Evolutionary conservation across 495 filamentous ascomycete species (phyloP).

Genomic region (Penicillium alfredii): DNA sequence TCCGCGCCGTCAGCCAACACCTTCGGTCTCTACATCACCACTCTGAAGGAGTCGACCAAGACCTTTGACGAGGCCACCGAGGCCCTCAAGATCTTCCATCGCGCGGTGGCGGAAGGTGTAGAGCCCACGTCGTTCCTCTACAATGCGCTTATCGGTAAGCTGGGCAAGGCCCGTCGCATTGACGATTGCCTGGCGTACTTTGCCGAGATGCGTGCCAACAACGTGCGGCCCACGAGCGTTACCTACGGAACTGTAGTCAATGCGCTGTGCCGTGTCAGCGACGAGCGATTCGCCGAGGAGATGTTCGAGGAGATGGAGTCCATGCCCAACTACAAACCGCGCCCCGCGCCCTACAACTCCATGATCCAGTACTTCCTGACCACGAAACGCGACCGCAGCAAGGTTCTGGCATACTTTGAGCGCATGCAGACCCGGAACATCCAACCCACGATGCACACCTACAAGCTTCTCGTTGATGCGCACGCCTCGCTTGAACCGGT

Average conservation of each 20-base stretch:
- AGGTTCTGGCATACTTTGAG: slow-evolving; percentile 93
- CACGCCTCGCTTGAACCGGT: slow-evolving; percentile 90
- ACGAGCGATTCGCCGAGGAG: slow-evolving; percentile 95
- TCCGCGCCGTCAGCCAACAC: slow-evolving; percentile 92
- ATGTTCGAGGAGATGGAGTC: slow-evolving; percentile 99
- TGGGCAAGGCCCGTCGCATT: slow-evolving; percentile 94
- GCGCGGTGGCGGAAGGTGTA: slow-evolving; percentile 88
- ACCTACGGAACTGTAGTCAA: slow-evolving; percentile 99
- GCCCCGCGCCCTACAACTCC: slow-evolving; percentile 94
- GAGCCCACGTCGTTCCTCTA: slow-evolving; percentile 95
- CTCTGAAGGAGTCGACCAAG: slow-evolving; percentile 90
- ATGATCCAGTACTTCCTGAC: slow-evolving; percentile 99
- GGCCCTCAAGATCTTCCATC: slow-evolving; percentile 93
- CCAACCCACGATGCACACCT: slow-evolving; percentile 88
- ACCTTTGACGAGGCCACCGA: slow-evolving; percentile 96
- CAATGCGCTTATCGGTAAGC: slow-evolving; percentile 96
- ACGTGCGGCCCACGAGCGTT: slow-evolving; percentile 92
- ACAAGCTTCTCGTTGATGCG: slow-evolving; percentile 94
- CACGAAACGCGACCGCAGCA: slow-evolving; percentile 88
- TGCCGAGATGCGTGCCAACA: slow-evolving; percentile 87
- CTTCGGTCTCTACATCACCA: slow-evolving; percentile 96
- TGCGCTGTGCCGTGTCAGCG: slow-evolving; percentile 91
- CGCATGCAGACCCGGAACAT: slow-evolving; percentile 87
- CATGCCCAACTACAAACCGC: slow-evolving; percentile 97
- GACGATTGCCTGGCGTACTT: slow-evolving; percentile 98